Conservation (phyloP, 129 eudicot species). For the Flaveria trinervia region DNA sequence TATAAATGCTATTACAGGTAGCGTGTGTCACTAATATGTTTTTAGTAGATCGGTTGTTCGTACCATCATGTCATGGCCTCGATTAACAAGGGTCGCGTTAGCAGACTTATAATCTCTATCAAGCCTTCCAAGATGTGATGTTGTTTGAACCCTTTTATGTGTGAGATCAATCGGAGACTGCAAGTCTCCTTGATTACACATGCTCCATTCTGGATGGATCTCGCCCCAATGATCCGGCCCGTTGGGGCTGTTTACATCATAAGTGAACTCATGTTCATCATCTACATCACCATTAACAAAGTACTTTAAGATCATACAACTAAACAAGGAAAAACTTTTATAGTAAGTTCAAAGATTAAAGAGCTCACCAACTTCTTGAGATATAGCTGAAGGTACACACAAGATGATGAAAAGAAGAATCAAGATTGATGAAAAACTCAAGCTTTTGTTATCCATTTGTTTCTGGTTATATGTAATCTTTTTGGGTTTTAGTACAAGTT, state of each 20-base stretch:
- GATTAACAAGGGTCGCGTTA: slow-evolving; percentile 57
- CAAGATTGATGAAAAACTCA: slow-evolving; percentile 23
- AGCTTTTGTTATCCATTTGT: slow-evolving; percentile 27
- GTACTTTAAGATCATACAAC: neutral
- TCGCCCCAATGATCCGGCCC: slow-evolving; percentile 64
- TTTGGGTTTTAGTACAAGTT: slow-evolving; percentile 12
- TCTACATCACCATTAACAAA: slow-evolving; percentile 32
- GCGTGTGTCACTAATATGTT: neutral
- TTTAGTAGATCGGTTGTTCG: neutral
- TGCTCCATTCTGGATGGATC: slow-evolving; percentile 53
- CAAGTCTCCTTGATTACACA: slow-evolving; percentile 55
- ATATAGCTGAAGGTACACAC: slow-evolving; percentile 11
- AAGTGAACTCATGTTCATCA: slow-evolving; percentile 58
- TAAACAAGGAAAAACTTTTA: neutral
- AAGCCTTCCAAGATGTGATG: slow-evolving; percentile 46
- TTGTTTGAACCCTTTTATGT: slow-evolving; percentile 43
- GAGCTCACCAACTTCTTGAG: slow-evolving; percentile 63
- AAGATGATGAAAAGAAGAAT: slow-evolving; percentile 34
- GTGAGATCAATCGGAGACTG: slow-evolving; percentile 74
- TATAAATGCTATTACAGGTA: too few relatives aligned
- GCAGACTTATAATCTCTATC: slow-evolving; percentile 49
- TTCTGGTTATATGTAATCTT: slow-evolving; percentile 5
- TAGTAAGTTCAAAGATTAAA: neutral
- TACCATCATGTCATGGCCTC: slow-evolving; percentile 83
- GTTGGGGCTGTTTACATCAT: slow-evolving; percentile 30